These are phyloP conservation scores for Plectranthus barbatus DNA, from an alignment of 257 asterid species.

Conservation along the genomic window DNA sequence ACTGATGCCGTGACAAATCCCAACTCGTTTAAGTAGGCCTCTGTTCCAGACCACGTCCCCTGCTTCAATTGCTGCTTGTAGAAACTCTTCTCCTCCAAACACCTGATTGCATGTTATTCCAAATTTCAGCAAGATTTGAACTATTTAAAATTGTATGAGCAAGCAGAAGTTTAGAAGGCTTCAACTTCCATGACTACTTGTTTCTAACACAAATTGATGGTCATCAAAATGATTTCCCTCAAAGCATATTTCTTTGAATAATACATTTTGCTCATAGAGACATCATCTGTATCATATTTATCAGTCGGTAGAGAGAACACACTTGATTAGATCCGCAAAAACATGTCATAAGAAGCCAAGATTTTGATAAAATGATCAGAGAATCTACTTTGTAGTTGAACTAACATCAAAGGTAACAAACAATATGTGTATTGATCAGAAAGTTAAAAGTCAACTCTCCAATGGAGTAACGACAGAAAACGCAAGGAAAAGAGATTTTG, in stretches of 20 bases:
- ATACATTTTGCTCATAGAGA: not conserved
- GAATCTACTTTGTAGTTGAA: not conserved
- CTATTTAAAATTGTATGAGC: not conserved
- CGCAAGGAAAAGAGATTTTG: not conserved
- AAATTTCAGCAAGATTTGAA: conserved; percentile 1
- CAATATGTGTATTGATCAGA: not conserved
- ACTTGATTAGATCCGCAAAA: no score
- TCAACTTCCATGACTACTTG: not conserved
- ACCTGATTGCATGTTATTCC: conserved; percentile 33
- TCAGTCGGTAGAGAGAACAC: no score
- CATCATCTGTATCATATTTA: no score
- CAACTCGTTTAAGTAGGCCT: conserved; percentile 79
- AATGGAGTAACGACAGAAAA: not conserved
- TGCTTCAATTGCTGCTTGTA: conserved; percentile 58
- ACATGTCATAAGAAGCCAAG: no score
- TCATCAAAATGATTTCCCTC: not conserved
- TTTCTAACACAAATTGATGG: not conserved
- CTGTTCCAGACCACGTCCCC: conserved; percentile 75
- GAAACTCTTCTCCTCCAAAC: conserved; percentile 55
- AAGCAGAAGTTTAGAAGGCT: not conserved
- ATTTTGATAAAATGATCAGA: not conserved
- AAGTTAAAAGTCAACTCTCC: not conserved
- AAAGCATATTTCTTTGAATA: not conserved
- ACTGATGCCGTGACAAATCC: conserved; percentile 75
- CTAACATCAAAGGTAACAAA: not conserved